Evolutionary conservation across 1,139 yeast genomes (phyloP).

Genomic region (Magnusiomyces fungicola): DNA sequence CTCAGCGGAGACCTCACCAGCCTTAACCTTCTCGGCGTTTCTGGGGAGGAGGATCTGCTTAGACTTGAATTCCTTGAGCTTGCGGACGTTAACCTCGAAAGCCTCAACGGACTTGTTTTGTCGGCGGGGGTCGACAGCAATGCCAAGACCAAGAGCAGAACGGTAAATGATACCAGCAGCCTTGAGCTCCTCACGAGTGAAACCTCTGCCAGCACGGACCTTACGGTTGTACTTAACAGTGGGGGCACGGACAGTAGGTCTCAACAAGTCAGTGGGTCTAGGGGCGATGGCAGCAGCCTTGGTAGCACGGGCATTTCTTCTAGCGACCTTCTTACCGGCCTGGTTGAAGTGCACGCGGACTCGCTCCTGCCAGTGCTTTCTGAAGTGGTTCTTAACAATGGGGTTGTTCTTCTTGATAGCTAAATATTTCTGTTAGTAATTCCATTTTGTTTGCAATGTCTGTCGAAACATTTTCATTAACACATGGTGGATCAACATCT

Average conservation of each 20-base stretch:
- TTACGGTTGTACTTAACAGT: constrained; percentile 98
- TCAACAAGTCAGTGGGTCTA: constrained; percentile 90
- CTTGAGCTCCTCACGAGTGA: constrained; percentile 96
- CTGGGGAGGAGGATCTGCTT: constrained; percentile 95
- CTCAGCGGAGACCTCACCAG: constrained; percentile 51
- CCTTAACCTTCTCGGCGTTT: constrained; percentile 54
- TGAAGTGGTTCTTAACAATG: constrained; percentile 65
- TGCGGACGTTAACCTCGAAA: constrained; percentile 88
- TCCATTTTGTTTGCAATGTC: too few species aligned
- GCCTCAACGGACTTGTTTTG: constrained; percentile 97
- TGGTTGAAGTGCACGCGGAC: constrained; percentile 99
- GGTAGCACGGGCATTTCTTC: constrained; percentile 90
- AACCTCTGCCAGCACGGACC: constrained; percentile 99
- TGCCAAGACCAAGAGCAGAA: constrained; percentile 97
- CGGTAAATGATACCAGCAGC: constrained; percentile 94
- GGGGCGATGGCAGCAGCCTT: constrained; percentile 97
- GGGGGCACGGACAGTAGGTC: constrained; percentile 99
- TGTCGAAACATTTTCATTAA: too few species aligned
- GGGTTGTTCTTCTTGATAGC: constrained; percentile 93
- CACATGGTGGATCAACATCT: too few species aligned
- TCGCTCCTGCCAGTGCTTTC: constrained; percentile 99
- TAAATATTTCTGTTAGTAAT: too few species aligned
- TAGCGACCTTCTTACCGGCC: constrained; percentile 97
- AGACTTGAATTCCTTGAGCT: constrained; percentile 94
- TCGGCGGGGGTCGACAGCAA: constrained; percentile 99